These are phyloP conservation scores for Begonia fuchsioides DNA, from an alignment of 306 rosid species.

Conservation along the genomic window DNA sequence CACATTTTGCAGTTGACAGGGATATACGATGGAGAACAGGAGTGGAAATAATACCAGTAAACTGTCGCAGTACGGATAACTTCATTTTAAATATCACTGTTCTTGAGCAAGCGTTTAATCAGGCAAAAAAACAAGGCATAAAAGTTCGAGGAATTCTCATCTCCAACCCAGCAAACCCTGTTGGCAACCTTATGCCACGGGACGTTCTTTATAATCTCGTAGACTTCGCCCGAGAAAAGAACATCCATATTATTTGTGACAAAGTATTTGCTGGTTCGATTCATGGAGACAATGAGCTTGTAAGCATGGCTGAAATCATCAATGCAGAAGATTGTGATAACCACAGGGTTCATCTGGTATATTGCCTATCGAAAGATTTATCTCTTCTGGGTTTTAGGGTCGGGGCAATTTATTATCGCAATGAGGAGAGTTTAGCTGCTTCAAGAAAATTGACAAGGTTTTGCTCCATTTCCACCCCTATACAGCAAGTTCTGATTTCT, in stretches of 20 bases:
- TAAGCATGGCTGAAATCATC: slow-evolving; percentile 75
- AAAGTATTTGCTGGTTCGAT: slow-evolving; percentile 74
- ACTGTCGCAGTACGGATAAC: slow-evolving; percentile 72
- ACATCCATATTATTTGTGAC: slow-evolving; percentile 72
- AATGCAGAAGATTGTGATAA: slow-evolving; percentile 55
- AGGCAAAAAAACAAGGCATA: slow-evolving; percentile 65
- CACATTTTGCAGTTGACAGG: slow-evolving; percentile 62
- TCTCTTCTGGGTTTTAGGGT: slow-evolving; percentile 77
- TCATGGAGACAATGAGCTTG: slow-evolving; percentile 63
- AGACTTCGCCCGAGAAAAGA: slow-evolving; percentile 79
- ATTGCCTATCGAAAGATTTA: slow-evolving; percentile 85
- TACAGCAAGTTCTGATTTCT: slow-evolving; percentile 50
- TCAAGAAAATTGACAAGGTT: slow-evolving; percentile 68
- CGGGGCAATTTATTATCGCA: slow-evolving; percentile 60
- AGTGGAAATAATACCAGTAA: slow-evolving; percentile 72
- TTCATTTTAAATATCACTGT: slow-evolving; percentile 49
- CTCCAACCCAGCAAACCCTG: slow-evolving; percentile 81
- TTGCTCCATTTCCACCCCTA: slow-evolving; percentile 63
- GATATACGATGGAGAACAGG: slow-evolving; percentile 77
- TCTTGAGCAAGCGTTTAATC: slow-evolving; percentile 76
- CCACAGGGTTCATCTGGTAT: slow-evolving; percentile 66
- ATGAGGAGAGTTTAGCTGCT: slow-evolving; percentile 47
- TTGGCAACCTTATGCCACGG: slow-evolving; percentile 51
- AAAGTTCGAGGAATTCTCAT: slow-evolving; percentile 75
- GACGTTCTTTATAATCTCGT: slow-evolving; percentile 45